Percentiles rank a stretch among this genome's conserved stretches.
phyloP scores from a whole-genome alignment of 306 rosid genomes.

The Astragalus membranaceus region DNA sequence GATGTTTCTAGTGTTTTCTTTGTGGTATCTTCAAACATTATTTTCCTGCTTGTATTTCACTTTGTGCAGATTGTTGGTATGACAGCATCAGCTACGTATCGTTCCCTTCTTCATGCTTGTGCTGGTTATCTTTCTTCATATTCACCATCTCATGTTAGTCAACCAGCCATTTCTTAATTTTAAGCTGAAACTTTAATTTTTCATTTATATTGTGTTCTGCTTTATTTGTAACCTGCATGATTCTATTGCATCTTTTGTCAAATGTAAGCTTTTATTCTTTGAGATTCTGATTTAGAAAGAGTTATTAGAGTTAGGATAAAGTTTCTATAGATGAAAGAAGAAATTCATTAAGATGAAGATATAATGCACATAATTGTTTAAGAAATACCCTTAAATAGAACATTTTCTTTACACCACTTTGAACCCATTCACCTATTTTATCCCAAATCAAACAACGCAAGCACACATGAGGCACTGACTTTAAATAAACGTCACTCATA shows the following conservation, averaged over 20 bases:
- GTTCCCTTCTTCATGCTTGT: constrained; percentile 72
- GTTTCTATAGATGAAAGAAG: constrained; percentile 6
- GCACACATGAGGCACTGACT: not conserved
- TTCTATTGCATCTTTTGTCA: not conserved
- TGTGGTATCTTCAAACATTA: constrained; percentile 7
- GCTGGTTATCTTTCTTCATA: constrained; percentile 88
- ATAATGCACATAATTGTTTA: not conserved
- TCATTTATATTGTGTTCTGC: constrained; percentile 2
- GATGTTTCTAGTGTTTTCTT: not conserved
- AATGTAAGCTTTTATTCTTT: not conserved
- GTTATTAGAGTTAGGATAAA: not conserved
- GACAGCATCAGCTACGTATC: constrained; percentile 56
- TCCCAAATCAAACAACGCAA: not conserved
- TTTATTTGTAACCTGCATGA: not conserved
- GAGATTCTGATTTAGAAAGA: not conserved
- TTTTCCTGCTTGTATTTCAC: constrained; percentile 20
- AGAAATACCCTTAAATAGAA: not conserved
- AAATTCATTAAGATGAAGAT: not conserved
- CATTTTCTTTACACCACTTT: not conserved
- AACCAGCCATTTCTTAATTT: constrained; percentile 19
- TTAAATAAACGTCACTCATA: not conserved
- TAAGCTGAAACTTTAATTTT: not conserved
- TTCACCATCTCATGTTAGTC: constrained; percentile 84
- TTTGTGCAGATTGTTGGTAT: constrained; percentile 68
- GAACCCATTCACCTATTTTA: not conserved